Conservation (phyloP, 768 basidiomycete genomes). For the Pleurotus cornucopiae region DNA sequence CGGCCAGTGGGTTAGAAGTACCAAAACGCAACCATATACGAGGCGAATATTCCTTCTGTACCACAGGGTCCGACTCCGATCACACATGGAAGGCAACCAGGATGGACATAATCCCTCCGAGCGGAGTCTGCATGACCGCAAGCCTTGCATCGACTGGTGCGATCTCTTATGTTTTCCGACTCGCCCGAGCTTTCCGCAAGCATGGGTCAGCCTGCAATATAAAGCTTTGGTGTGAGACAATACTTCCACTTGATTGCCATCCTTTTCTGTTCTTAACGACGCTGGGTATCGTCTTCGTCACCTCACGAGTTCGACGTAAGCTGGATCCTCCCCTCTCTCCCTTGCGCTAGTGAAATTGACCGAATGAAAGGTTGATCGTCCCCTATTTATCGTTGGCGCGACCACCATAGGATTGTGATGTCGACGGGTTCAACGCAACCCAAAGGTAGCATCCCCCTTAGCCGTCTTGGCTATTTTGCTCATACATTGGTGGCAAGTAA, state of each 20-base stretch:
- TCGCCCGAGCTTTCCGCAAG: conserved; percentile 5
- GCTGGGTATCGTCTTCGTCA: conserved; percentile 9
- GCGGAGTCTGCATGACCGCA: conserved; percentile 1
- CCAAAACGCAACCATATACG: too few species aligned
- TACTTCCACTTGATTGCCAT: conserved; percentile 2
- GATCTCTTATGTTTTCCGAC: conserved; percentile 6
- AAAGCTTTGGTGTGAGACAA: conserved; percentile 7
- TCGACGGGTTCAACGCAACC: not conserved
- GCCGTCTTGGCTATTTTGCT: not conserved
- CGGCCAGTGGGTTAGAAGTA: too few species aligned
- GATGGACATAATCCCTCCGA: conserved; percentile 8
- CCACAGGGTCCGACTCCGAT: not conserved
- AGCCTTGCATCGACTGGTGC: not conserved
- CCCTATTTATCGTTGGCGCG: conserved; percentile 2
- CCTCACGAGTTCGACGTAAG: conserved; percentile 15
- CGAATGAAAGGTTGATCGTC: conserved; percentile 16
- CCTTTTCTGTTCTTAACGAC: conserved; percentile 6
- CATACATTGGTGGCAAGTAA: not conserved
- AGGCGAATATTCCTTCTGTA: not conserved
- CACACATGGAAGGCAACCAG: not conserved
- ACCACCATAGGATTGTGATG: not conserved
- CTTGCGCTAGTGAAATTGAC: not conserved
- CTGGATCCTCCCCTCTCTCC: not conserved
- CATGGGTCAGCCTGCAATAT: conserved; percentile 5
- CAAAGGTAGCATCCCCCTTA: not conserved